Evolutionary conservation across 2,329 filamentous ascomycete species (phyloP), one percentile per base, ranked within the genome.

Genomic region (Volutella citrinella): DNA sequence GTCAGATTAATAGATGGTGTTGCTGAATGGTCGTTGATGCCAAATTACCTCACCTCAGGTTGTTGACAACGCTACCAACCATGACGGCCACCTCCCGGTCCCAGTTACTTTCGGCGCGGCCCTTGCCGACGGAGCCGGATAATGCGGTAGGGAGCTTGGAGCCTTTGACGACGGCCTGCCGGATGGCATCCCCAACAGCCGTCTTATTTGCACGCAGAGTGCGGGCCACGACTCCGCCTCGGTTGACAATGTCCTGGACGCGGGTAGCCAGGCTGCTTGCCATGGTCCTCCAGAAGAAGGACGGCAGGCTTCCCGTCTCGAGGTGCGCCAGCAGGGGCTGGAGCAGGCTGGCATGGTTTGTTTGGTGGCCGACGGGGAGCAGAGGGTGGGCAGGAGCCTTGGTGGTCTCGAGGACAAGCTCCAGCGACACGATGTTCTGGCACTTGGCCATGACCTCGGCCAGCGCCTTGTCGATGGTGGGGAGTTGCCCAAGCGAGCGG

Each of bases 21-120:
- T n/a, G n/a, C n/a, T n/a, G n/a, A n/a, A n/a, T n/a, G n/a, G n/a
- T n/a, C n/a, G n/a, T n/a, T n/a, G n/a, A n/a, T n/a, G n/a, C n/a
- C n/a, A n/a, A n/a, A n/a, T n/a, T n/a, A n/a, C n/a, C n/a, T n/a
- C 70, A 63, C 10, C 70, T 66, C 5, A 79, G 50, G 38, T 73
- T 73, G 29, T 74, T 76, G 23, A 89, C 72, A 6, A 96, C 80
- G 51, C 87, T 87, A 32, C 86, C 84, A 25, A 95, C 85, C 91
- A 97, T 96, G 29, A 97, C 90, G 3, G 90, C 89, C 29, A 90
- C 84, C 64, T 97, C 93, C 23, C 91, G 76, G 53, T 96, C 91
- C 87, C 88, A 96, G 36, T 66, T 66, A 10, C 65, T 64, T n/a
- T 65, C 55, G 25, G 71, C 62, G 37, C 68, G 72, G 19, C 57